phyloP scores from a whole-genome alignment of 805 yeast genomes.

The Kockiozyma suomiensis region DNA sequence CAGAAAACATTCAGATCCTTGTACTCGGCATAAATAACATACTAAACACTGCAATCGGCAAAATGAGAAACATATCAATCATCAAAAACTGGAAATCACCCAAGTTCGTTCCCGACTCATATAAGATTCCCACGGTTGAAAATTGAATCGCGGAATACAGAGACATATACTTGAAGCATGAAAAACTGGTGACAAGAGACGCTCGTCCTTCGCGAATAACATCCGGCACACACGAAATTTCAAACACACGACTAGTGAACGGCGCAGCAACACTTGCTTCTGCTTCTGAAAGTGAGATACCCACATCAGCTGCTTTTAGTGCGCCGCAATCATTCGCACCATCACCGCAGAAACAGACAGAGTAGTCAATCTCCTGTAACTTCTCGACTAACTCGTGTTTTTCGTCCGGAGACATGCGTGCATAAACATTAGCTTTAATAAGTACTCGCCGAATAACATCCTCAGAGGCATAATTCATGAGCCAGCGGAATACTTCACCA shows the following conservation, averaged over 20 bases:
- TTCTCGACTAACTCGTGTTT: conserved; percentile 93
- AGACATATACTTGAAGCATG: conserved; percentile 98
- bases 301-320: conserved; percentile 95
- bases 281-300: conserved; percentile 92
- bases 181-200: conserved; percentile 89
- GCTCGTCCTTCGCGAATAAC: conserved; percentile 95
- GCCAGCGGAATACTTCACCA: conserved; percentile 85
- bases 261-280: conserved; percentile 99
- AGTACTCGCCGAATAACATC: conserved; percentile 52
- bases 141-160: conserved; percentile 96
- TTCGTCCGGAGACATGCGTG: conserved; percentile 99
- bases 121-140: conserved; percentile 78
- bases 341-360: conserved; percentile 97
- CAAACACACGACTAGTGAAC: conserved; percentile 86
- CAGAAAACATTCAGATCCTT: too few relatives aligned
- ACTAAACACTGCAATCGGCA: conserved; percentile 87
- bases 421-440: conserved; percentile 75
- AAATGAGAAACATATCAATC: conserved; percentile 85
- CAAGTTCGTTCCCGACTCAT: conserved; percentile 84
- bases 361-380: conserved; percentile 80
- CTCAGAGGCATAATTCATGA: conserved; percentile 57
- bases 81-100: conserved; percentile 97
- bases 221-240: conserved; percentile 88
- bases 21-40: too few relatives aligned
- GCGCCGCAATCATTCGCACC: conserved; percentile 99